Conservation (phyloP, 345 rosid species). For the Pseudoturritis turrita region DNA sequence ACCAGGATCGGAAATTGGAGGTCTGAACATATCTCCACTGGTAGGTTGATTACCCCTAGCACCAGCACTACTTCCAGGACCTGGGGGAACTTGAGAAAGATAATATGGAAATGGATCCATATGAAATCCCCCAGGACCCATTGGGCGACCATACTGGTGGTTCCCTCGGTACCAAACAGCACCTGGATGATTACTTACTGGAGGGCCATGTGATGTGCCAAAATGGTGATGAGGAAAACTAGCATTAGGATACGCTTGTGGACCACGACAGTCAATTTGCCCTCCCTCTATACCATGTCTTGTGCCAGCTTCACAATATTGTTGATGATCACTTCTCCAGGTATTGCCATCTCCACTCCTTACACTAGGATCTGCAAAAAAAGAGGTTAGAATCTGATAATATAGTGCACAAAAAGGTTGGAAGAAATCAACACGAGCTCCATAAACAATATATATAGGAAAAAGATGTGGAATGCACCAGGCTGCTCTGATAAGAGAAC, state of each 20-base stretch:
- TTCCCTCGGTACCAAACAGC: slow-evolving; percentile 80
- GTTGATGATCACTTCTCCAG: slow-evolving; percentile 55
- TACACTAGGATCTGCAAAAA: slow-evolving; percentile 29
- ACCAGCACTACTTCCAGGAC: slow-evolving; percentile 49
- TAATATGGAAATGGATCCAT: slow-evolving; percentile 73
- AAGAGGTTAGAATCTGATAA: not conserved
- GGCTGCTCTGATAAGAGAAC: not conserved
- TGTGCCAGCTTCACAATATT: slow-evolving; percentile 45
- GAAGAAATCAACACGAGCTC: not conserved
- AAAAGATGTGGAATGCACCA: not conserved
- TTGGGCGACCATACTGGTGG: slow-evolving; percentile 63
- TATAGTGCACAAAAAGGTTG: not conserved
- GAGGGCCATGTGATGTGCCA: slow-evolving; percentile 64
- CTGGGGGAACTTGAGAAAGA: slow-evolving; percentile 52
- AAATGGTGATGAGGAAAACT: slow-evolving; percentile 47
- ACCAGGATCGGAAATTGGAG: slow-evolving; percentile 63
- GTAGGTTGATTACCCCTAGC: slow-evolving; percentile 61
- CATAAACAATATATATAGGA: not conserved
- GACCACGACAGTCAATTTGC: slow-evolving; percentile 56
- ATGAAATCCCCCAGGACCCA: slow-evolving; percentile 39
- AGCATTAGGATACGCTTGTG: slow-evolving; percentile 47
- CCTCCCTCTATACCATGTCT: slow-evolving; percentile 49
- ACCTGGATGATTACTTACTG: slow-evolving; percentile 63
- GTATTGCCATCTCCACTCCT: slow-evolving; percentile 38
- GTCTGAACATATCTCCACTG: slow-evolving; percentile 62